phyloP scores from a whole-genome alignment of 2,329 filamentous ascomycete species.

The Aspergillus sp. region DNA sequence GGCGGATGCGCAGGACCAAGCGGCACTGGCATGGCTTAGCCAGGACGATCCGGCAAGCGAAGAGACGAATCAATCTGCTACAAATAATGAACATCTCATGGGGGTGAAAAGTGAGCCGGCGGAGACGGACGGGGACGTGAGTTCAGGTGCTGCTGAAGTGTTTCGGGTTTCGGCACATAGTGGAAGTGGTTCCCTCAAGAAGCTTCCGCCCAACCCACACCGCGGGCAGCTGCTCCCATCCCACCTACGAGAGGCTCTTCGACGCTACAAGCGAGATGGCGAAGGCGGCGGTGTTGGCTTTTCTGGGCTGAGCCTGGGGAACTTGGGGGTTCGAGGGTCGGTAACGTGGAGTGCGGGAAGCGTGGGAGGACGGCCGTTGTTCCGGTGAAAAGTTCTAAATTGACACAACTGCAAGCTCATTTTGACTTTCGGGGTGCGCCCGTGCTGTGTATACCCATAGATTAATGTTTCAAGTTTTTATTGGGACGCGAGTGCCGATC shows the following conservation, averaged over 20 bases:
- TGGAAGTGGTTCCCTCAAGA: slow-evolving; percentile 23
- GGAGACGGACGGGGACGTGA: slow-evolving; percentile 11
- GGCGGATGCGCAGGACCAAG: slow-evolving; percentile 52
- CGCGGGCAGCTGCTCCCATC: slow-evolving; percentile 49
- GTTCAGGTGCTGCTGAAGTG: not conserved
- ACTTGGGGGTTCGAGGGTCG: slow-evolving; percentile 44
- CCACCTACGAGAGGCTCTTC: slow-evolving; percentile 50
- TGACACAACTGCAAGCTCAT: not conserved
- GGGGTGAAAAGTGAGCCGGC: slow-evolving; percentile 25
- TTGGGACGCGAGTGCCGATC: not conserved
- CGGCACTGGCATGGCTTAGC: slow-evolving; percentile 55
- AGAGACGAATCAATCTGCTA: not conserved
- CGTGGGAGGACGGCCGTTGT: slow-evolving; percentile 43
- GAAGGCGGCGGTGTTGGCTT: slow-evolving; percentile 51
- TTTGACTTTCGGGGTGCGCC: not conserved
- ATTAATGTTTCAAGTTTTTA: not conserved
- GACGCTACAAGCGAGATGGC: slow-evolving; percentile 49
- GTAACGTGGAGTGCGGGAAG: slow-evolving; percentile 44
- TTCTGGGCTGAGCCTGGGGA: slow-evolving; percentile 47
- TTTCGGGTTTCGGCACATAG: slow-evolving; percentile 11
- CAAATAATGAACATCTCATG: not conserved
- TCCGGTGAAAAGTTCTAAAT: slow-evolving; percentile 30
- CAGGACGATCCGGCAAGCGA: slow-evolving; percentile 51
- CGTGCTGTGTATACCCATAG: not conserved
- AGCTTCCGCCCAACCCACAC: slow-evolving; percentile 45